phyloP scores from a whole-genome alignment of 768 basidiomycete species.

The Tricholoma terreum region DNA sequence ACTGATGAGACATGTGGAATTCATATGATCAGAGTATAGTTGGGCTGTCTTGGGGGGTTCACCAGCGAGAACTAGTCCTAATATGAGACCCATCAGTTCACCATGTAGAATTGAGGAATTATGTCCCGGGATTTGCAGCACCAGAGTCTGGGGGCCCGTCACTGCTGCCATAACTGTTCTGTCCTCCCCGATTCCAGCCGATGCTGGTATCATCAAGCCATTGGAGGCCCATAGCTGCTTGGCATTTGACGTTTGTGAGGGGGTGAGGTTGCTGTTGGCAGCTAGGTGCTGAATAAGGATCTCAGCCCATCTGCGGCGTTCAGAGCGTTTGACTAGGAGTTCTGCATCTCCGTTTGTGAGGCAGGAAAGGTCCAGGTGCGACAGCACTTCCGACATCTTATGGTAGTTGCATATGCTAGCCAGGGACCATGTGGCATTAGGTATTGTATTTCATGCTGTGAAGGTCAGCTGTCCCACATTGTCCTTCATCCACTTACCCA shows the following conservation, averaged over 20 bases:
- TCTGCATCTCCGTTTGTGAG: neutral
- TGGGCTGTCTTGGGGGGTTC: neutral
- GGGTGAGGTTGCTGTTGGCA: neutral
- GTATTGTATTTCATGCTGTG: neutral
- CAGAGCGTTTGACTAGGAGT: neutral
- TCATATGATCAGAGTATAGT: slow-evolving; percentile 23
- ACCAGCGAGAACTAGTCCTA: slow-evolving; percentile 8
- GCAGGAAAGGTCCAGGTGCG: neutral
- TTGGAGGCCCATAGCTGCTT: neutral
- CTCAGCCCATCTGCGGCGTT: neutral
- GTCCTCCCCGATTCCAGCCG: neutral
- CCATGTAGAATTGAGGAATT: neutral
- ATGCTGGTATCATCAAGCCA: neutral
- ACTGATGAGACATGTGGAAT: slow-evolving; percentile 17
- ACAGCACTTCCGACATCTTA: neutral
- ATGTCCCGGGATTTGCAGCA: neutral
- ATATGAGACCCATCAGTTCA: slow-evolving; percentile 19
- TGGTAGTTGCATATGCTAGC: neutral
- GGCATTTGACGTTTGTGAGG: neutral
- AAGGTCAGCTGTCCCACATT: neutral
- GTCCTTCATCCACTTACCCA: neutral
- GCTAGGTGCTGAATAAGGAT: neutral
- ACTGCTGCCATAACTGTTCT: neutral
- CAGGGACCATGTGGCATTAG: neutral
- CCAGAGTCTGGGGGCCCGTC: neutral